phyloP scores from a whole-genome alignment of 495 filamentous ascomycete genomes.

The Aspergillus hancockii region DNA sequence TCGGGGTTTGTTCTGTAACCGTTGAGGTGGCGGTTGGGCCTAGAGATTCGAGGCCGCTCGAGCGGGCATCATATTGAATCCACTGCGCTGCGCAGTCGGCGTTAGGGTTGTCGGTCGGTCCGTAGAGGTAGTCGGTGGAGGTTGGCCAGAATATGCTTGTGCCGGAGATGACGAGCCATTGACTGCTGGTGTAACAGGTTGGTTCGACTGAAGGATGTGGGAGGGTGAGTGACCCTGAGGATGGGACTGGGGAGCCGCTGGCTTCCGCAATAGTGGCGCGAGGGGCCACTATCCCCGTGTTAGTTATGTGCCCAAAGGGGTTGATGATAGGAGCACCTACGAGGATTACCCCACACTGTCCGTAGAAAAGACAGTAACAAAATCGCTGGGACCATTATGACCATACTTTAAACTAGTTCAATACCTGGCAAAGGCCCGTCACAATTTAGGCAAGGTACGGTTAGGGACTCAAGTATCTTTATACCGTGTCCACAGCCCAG shows the following conservation, averaged over 20 bases:
- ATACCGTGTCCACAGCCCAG: too few relatives aligned
- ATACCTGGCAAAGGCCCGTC: too few relatives aligned
- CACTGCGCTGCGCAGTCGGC: constrained; percentile 28
- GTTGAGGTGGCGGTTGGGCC: constrained; percentile 19
- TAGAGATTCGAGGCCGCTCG: constrained; percentile 15
- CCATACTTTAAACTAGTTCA: neutral
- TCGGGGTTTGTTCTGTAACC: constrained; percentile 13
- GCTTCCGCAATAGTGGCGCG: neutral
- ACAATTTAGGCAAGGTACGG: too few relatives aligned
- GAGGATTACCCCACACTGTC: neutral
- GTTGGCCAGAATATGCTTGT: constrained; percentile 33
- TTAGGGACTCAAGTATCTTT: too few relatives aligned
- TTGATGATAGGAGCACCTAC: neutral
- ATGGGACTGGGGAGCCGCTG: neutral
- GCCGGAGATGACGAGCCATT: constrained; percentile 28
- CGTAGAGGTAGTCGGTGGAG: constrained; percentile 30
- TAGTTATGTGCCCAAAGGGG: neutral
- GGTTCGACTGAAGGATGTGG: neutral
- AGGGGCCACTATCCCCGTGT: neutral
- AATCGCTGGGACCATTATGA: neutral
- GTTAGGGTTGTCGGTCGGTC: constrained; percentile 23
- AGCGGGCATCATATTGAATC: constrained; percentile 22
- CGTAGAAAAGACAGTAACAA: neutral
- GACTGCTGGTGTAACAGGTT: constrained; percentile 21
- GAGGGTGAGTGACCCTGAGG: neutral